Base-by-base conservation (phyloP, 2,329 filamentous ascomycete species). In the Hypoxylon sp. region DNA sequence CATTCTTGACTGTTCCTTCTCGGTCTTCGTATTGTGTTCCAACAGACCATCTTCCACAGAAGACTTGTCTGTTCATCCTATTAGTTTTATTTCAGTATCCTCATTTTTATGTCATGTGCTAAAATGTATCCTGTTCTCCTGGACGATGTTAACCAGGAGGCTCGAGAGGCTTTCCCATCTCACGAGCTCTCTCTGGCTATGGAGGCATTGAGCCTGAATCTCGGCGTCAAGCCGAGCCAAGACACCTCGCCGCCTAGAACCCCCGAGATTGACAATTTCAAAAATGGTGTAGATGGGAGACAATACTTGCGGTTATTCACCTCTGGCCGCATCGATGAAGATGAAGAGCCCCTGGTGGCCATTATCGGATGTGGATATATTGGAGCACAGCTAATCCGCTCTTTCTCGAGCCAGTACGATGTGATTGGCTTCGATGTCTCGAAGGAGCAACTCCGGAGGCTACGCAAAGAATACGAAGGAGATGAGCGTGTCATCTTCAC, bases 361-460 rank as follows among this genome's bases (percentile, higher is more conserved):
- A 78, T 86, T 30, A 81, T 86, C 25, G 84, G 84, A 2, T 82
- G 85, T 14, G 84, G 84, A 41, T 86, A 85, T 70, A 83, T 86
- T 3, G 84, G 84, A 6, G 78, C 80, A 58, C 82, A 85, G 61
- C 81, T 86, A 11, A 80, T 84, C 41, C 71, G 76, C 5, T 77
- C 75, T 14, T 86, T 86, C 63, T 78, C 79, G 8, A 74, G 65
- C 1, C 70, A 74, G 14, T 83, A 79, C 66, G 66, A 75, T 14
- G 78, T 84, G 5, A 73, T 86, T 39, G 84, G 81, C n/a, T 85
- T 81, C 69, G 83, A 85, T 59, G 77, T 85, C 3, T 84, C 81
- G 0, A 73, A 78, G 21, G 65, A 74, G 14, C 80, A 83, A 23
- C 70, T 81, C 8, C 69, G 73, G 9, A 69, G 78, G 7, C 68